Conservation (phyloP, 2,329 filamentous ascomycete species). For the Colletotrichum phormii region DNA sequence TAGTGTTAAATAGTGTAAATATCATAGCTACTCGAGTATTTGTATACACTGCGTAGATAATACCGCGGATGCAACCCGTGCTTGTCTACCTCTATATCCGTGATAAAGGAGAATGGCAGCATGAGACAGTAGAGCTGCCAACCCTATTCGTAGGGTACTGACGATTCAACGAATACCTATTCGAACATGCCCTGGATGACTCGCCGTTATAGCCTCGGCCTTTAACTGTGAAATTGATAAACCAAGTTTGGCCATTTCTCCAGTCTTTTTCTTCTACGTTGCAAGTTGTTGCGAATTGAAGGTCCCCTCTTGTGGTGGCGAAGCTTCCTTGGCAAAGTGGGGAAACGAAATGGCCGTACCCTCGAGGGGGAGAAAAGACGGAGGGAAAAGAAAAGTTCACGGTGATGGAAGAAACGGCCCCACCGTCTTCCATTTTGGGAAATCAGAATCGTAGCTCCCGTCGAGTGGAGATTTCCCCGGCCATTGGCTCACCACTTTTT, state of each 20-base stretch:
- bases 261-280: not conserved
- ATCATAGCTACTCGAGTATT: too few species aligned
- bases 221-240: not conserved
- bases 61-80: not conserved
- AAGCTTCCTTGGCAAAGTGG: constrained; percentile 36
- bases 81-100: not conserved
- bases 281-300: not conserved
- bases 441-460: not conserved
- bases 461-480: constrained; percentile 14
- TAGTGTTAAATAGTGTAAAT: too few species aligned
- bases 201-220: constrained; percentile 7
- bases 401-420: not conserved
- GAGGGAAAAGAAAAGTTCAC: not conserved
- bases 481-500: not conserved
- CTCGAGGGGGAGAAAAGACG: not conserved
- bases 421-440: constrained; percentile 5
- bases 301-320: constrained; percentile 26
- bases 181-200: constrained; percentile 5
- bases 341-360: not conserved
- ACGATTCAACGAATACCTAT: too few species aligned
- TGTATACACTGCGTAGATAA: too few species aligned
- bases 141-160: not conserved
- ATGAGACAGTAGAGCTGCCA: not conserved
- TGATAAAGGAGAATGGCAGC: not conserved
- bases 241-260: constrained; percentile 1